Evolutionary conservation across 768 basidiomycete genomes (phyloP), one percentile per base, ranked within the genome.

Genomic region (Boletus fagicola): DNA sequence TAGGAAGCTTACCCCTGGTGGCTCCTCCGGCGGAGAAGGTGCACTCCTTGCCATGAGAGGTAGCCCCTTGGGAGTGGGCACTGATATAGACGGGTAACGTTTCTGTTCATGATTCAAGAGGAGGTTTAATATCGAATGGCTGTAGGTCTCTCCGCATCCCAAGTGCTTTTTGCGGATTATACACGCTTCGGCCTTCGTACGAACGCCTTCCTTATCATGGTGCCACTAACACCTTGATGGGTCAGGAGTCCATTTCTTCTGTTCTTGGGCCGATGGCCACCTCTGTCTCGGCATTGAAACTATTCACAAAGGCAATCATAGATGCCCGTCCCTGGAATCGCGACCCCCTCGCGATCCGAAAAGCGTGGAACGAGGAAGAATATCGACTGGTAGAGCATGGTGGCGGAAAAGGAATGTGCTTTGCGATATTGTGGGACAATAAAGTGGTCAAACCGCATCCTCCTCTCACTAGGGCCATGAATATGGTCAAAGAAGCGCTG

Each of bases 1-100:
- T 64, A 81, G 86, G 16, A 77, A 78, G 20, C 77, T 92, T 44
- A 91, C 88, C 4, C 72, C 79, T 6, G 93, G 93, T 16, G 93
- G 93, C 0, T 94, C 91, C 1, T 89, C 88, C 3, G 93, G 94
- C 5, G 93, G 93, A 33, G 94, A 94, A 74, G 88, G 88, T 31
- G 90, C 92, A 0, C 79, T 94, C 3, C 69, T 94, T 39, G 86
- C 64, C 45, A 61, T 73, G 62, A 76, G 69, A 49, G 82, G 82
- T 26, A 75, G 74, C 38, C 74, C 76, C 5, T 53, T 83, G 64
- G 89, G 90, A 26, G 81, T 92, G 5, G 92, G 92, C 45, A 87
- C 92, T 20, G 92, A 94, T 68, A 83, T 92, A 58, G 88, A 85
- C 57, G 88, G 90, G 88, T 88, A 65, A 65, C 48, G 10, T 46